phyloP scores from a whole-genome alignment of 768 basidiomycete species.

The Amanita exitialis region DNA sequence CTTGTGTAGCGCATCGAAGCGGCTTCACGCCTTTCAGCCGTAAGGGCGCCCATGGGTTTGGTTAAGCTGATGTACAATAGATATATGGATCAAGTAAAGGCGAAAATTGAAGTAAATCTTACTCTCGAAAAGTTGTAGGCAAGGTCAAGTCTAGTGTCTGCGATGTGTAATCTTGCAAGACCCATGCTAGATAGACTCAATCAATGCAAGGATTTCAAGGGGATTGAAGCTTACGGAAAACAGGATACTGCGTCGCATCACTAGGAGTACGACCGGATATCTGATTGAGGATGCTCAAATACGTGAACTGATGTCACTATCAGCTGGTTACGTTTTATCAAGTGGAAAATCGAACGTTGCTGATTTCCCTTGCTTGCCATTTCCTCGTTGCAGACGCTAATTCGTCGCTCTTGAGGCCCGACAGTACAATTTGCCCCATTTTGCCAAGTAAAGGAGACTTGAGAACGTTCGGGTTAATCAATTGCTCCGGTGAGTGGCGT shows the following conservation, averaged over 20 bases:
- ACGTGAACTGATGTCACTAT: slow-evolving; percentile 56
- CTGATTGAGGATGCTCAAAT: slow-evolving; percentile 84
- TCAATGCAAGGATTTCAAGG: not conserved
- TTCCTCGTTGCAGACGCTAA: slow-evolving; percentile 62
- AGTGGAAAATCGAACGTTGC: slow-evolving; percentile 51
- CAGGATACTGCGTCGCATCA: slow-evolving; percentile 91
- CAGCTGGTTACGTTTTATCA: not conserved
- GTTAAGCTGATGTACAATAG: slow-evolving; percentile 41
- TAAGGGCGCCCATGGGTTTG: slow-evolving; percentile 87
- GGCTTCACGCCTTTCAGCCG: slow-evolving; percentile 60
- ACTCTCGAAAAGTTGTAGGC: slow-evolving; percentile 67
- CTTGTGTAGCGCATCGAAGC: slow-evolving; percentile 69
- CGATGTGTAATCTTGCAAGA: slow-evolving; percentile 78
- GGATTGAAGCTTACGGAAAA: slow-evolving; percentile 54
- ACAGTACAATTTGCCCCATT: slow-evolving; percentile 39
- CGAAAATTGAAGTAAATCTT: slow-evolving; percentile 16
- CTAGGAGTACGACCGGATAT: slow-evolving; percentile 88
- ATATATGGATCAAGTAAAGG: not conserved
- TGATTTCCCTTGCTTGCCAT: slow-evolving; percentile 88
- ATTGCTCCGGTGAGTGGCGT: slow-evolving; percentile 27
- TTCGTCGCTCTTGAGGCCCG: slow-evolving; percentile 47
- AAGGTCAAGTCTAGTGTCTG: slow-evolving; percentile 52
- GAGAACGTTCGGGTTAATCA: slow-evolving; percentile 38
- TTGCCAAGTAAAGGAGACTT: slow-evolving; percentile 47
- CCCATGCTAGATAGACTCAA: slow-evolving; percentile 56